Base-by-base conservation (phyloP, 495 filamentous ascomycete species). In the Friedmanniomyces simplex region DNA sequence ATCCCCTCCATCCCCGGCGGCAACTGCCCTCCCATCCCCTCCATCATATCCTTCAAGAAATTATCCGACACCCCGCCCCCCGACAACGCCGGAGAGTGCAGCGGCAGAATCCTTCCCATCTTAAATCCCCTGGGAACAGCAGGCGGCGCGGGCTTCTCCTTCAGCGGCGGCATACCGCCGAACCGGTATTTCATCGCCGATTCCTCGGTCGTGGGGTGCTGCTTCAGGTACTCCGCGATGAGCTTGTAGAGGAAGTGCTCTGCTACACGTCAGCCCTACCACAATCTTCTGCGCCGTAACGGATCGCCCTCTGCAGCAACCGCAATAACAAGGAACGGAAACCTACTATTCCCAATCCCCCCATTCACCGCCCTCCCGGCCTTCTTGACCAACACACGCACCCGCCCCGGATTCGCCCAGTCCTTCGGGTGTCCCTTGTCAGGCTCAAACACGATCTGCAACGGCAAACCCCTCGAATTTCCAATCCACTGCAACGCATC, bases 21-120 rank as follows among this genome's bases (percentile, higher is more conserved):
- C 55, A 71, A 62, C 68, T 77, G 74, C 56, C 73, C 76, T 66
- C 81, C 77, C 89, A 96, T 94, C 74, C 94, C 89, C 43, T 80
- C 82, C 91, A 98, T 96, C 76, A 96, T 95, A 59, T 98, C 91
- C 76, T 93, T 91, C 62, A 98, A 82, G 25, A 95, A 86, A 63
- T 98, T 95, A 68, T 98, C 93, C 59, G 86, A 94, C 8, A 98
- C 89, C 22, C 93, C 93, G 22, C 94, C 91, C 1, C 93, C 93
- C 50, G 85, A 94, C 71, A 97, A 77, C 13, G 89, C 93, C 0
- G 91, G 82, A 22, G 82, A 87, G 63, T 96, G 89, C 60, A 91
- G 79, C 26, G 93, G 93, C 55, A 98, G 62, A 52, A 97, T 79
- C 21, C 73, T 79, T 30, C 82, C 82, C 65, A 98, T 85, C 75